Conservation (phyloP, 2,329 filamentous ascomycete species). For the Pezizomycotina sp. region DNA sequence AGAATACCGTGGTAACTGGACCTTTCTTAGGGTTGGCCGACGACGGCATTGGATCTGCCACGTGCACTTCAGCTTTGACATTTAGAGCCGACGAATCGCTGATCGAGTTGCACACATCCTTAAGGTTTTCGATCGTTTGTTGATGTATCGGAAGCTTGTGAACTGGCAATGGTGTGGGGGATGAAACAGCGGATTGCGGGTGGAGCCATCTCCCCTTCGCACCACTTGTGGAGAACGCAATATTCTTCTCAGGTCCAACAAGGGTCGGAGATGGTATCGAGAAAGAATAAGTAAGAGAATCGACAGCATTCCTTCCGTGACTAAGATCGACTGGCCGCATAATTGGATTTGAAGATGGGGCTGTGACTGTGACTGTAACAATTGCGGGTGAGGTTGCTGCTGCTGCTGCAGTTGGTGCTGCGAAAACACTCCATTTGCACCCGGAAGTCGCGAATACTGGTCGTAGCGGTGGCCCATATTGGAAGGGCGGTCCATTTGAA, state of each 20-base stretch:
- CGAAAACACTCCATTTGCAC: neutral
- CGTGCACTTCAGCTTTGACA: slow-evolving; percentile 69
- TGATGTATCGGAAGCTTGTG: slow-evolving; percentile 85
- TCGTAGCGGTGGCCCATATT: no score
- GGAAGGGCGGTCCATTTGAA: no score
- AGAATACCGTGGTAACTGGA: slow-evolving; percentile 30
- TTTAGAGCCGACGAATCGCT: slow-evolving; percentile 49
- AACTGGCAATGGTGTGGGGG: slow-evolving; percentile 65
- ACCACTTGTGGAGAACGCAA: slow-evolving; percentile 77
- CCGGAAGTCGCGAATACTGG: no score
- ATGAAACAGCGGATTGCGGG: slow-evolving; percentile 57
- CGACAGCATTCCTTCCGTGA: slow-evolving; percentile 8
- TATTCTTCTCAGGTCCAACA: slow-evolving; percentile 83
- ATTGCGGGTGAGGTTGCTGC: neutral
- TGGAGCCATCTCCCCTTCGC: slow-evolving; percentile 88
- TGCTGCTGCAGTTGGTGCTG: neutral
- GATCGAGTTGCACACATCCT: slow-evolving; percentile 65
- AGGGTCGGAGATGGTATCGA: slow-evolving; percentile 93
- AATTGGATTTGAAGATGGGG: neutral
- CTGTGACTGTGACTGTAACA: neutral
- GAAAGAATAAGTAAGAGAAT: slow-evolving; percentile 72
- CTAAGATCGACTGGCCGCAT: neutral
- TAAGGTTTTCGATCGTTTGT: slow-evolving; percentile 65
- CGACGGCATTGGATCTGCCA: slow-evolving; percentile 48
- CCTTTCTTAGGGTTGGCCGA: slow-evolving; percentile 29